These are phyloP conservation scores for Incumbomyces lentus DNA, from an alignment of 2,329 filamentous ascomycete species.

Conservation along the genomic window DNA sequence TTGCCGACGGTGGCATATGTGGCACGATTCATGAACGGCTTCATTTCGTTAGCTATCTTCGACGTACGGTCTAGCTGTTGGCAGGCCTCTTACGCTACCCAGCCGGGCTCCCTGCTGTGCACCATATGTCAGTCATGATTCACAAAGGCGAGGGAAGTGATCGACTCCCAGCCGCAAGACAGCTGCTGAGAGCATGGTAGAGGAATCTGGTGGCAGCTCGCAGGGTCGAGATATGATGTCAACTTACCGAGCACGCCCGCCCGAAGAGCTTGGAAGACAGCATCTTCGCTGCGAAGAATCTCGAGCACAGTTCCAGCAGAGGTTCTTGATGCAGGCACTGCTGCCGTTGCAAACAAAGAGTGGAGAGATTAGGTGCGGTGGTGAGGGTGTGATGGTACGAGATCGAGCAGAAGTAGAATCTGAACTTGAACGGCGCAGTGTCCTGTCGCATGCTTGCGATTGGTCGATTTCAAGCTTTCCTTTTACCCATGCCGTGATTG, in stretches of 20 bases:
- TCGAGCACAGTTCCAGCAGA: too few species aligned
- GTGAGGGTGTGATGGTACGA: too few species aligned
- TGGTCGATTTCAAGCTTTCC: too few species aligned
- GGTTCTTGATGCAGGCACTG: too few species aligned
- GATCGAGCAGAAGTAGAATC: not conserved
- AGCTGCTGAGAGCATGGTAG: not conserved
- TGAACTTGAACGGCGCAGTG: not conserved
- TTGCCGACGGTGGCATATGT: conserved; percentile 43
- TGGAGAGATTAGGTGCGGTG: too few species aligned
- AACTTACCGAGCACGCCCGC: conserved; percentile 26
- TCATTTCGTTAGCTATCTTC: conserved; percentile 10
- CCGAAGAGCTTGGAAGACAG: conserved; percentile 32
- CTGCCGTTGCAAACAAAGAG: too few species aligned
- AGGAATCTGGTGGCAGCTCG: not conserved
- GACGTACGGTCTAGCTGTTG: too few species aligned
- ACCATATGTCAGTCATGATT: conserved; percentile 6
- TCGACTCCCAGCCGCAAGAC: not conserved
- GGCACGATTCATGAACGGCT: conserved; percentile 17
- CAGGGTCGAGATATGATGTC: conserved; percentile 28
- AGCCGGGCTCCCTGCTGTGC: conserved; percentile 8
- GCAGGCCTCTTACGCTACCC: conserved; percentile 7
- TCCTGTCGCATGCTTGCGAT: too few species aligned
- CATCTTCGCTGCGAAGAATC: conserved; percentile 29
- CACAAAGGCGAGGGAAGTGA: not conserved
- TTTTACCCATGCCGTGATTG: too few species aligned